Percentiles rank a stretch among this genome's conserved stretches.
phyloP scores from a whole-genome alignment of 257 asterid genomes.

The Ehretia macrophylla region DNA sequence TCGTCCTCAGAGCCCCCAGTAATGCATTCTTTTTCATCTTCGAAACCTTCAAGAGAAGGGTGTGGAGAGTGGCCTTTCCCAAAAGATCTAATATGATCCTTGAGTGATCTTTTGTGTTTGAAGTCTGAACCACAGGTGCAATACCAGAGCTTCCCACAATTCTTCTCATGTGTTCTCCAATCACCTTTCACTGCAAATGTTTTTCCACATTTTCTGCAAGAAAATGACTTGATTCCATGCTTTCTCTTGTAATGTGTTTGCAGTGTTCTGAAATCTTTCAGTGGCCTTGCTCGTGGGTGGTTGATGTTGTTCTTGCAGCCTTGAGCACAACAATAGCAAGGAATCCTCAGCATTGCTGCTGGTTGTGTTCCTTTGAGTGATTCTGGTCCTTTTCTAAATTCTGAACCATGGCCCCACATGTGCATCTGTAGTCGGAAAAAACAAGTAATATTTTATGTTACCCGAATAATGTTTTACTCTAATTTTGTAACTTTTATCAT shows the following conservation, averaged over 20 bases:
- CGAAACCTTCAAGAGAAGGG: constrained; percentile 52
- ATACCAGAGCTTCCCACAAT: constrained; percentile 89
- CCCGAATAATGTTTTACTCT: too few relatives aligned
- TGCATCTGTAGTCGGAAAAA: constrained; percentile 65
- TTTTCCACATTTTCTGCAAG: constrained; percentile 75
- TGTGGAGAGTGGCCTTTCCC: constrained; percentile 71
- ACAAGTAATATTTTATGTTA: too few relatives aligned
- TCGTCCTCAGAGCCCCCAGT: constrained; percentile 55
- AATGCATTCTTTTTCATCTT: constrained; percentile 43
- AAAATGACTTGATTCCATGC: constrained; percentile 77
- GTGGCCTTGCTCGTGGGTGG: constrained; percentile 80
- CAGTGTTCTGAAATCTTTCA: constrained; percentile 85
- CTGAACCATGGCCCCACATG: constrained; percentile 99
- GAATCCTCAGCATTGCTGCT: constrained; percentile 80
- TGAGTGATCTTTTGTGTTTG: constrained; percentile 86
- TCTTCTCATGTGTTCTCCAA: constrained; percentile 92
- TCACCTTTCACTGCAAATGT: constrained; percentile 87
- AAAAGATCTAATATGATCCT: constrained; percentile 77
- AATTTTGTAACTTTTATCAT: too few relatives aligned
- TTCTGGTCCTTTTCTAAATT: constrained; percentile 74
- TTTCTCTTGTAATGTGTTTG: constrained; percentile 94
- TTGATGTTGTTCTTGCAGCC: constrained; percentile 91
- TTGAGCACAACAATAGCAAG: constrained; percentile 79
- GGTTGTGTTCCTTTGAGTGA: constrained; percentile 82
- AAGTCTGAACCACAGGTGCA: constrained; percentile 86